These are phyloP conservation scores for Epichloe gansuensis DNA, from an alignment of 2,329 filamentous ascomycete species.

Conservation along the genomic window DNA sequence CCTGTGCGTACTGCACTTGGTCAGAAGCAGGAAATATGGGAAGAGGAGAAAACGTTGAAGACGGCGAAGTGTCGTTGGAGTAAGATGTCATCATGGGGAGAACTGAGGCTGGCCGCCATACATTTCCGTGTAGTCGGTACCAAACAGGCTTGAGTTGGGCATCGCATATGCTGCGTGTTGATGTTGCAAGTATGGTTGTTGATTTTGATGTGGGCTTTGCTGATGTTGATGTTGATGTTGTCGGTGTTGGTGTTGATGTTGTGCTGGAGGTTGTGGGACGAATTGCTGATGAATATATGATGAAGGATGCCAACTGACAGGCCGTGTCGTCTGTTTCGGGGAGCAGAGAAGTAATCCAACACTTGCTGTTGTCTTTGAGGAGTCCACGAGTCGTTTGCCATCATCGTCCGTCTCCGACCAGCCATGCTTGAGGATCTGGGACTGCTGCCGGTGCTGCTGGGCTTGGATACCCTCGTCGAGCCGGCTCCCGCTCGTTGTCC, in stretches of 20 bases:
- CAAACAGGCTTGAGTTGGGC: conserved; percentile 22
- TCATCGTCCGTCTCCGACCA: conserved; percentile 43
- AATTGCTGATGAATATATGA: conserved; percentile 30
- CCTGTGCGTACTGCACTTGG: conserved; percentile 27
- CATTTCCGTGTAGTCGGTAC: conserved; percentile 28
- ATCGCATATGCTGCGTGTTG: conserved; percentile 27
- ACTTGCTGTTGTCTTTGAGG: conserved; percentile 35
- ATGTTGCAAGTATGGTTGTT: conserved; percentile 21
- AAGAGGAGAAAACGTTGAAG: conserved; percentile 41
- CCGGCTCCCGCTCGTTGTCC: conserved; percentile 33
- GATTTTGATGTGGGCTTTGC: neutral
- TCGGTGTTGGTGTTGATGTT: neutral
- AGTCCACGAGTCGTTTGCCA: conserved; percentile 34
- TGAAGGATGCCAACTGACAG: conserved; percentile 62
- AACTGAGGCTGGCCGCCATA: conserved; percentile 30
- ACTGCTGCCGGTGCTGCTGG: conserved; percentile 57
- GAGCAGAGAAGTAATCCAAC: conserved; percentile 22
- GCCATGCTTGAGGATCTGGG: conserved; percentile 41
- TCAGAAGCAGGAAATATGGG: conserved; percentile 29
- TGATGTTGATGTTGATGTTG: conserved; percentile 1
- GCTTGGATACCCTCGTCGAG: conserved; percentile 51
- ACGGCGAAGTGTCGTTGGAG: conserved; percentile 47
- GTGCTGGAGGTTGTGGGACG: neutral
- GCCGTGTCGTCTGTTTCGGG: conserved; percentile 10
- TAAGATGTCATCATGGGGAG: conserved; percentile 41